Evolutionary conservation across 2,329 filamentous ascomycete species (phyloP).

Genomic region (Aciculosporium take): DNA sequence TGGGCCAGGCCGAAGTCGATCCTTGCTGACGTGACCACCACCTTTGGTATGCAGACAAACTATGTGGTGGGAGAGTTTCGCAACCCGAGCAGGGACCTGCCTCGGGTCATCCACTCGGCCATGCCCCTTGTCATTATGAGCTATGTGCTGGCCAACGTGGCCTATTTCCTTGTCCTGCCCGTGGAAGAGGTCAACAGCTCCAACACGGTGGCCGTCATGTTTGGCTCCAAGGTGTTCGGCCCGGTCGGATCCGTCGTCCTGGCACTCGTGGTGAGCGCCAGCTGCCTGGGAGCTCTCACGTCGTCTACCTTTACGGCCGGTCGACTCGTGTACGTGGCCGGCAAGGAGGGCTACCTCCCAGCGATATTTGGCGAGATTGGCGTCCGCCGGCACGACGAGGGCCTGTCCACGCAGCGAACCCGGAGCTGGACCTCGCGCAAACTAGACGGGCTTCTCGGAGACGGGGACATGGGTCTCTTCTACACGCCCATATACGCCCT

Average conservation of each 20-base stretch:
- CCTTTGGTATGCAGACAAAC: slow-evolving; percentile 53
- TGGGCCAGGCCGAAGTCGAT: too few species aligned
- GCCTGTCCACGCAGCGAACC: slow-evolving; percentile 30
- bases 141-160: slow-evolving; percentile 81
- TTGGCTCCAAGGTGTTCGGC: slow-evolving; percentile 82
- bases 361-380: slow-evolving; percentile 72
- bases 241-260: slow-evolving; percentile 68
- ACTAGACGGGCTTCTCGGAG: slow-evolving; percentile 52
- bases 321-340: slow-evolving; percentile 82
- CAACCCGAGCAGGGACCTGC: slow-evolving; percentile 77
- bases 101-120: slow-evolving; percentile 87
- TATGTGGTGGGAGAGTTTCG: slow-evolving; percentile 97
- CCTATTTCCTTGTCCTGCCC: slow-evolving; percentile 90
- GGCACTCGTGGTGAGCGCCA: slow-evolving; percentile 77
- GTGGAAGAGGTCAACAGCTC: slow-evolving; percentile 64
- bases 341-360: slow-evolving; percentile 89
- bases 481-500: slow-evolving; percentile 92
- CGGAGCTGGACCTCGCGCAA: slow-evolving; percentile 44
- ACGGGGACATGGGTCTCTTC: slow-evolving; percentile 67
- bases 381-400: slow-evolving; percentile 33
- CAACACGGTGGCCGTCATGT: slow-evolving; percentile 93
- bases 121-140: slow-evolving; percentile 86
- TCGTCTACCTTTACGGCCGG: slow-evolving; percentile 88
- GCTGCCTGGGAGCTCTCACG: slow-evolving; percentile 89
- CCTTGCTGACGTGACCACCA: too few species aligned